Conservation (phyloP, 2,329 filamentous ascomycete genomes). For the Colletotrichum tamarilloi region DNA sequence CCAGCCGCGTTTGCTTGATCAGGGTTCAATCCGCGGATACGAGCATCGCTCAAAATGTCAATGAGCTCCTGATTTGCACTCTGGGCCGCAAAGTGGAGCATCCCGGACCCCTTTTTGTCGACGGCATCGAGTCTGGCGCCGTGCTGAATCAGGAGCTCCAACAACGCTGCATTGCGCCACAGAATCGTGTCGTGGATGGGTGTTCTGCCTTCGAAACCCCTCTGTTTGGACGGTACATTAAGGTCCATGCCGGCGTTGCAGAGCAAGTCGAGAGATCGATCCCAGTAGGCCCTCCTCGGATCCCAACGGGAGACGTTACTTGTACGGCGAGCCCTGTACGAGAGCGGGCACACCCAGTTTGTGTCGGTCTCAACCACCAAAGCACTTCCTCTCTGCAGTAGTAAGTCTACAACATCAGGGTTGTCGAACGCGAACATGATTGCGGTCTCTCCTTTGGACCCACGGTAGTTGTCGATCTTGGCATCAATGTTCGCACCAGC, state of each 20-base stretch:
- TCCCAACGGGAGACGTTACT: conserved; percentile 9
- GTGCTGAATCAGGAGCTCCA: conserved; percentile 8
- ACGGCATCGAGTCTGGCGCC: background rate
- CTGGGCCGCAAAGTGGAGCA: conserved; percentile 4
- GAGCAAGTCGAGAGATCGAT: conserved; percentile 9
- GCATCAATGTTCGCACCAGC: background rate
- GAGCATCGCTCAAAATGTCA: conserved; percentile 7
- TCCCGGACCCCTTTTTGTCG: background rate
- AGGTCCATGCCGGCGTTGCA: conserved; percentile 8
- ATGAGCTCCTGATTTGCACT: conserved; percentile 3
- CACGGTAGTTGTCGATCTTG: background rate
- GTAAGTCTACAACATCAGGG: conserved; percentile 1
- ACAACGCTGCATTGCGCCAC: conserved; percentile 6
- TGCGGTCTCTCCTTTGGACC: conserved; percentile 1
- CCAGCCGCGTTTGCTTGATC: conserved; percentile 8
- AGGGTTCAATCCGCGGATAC: background rate
- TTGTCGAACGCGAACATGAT: conserved; percentile 19
- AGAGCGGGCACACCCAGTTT: conserved; percentile 7
- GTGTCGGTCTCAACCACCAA: background rate
- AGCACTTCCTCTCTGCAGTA: background rate
- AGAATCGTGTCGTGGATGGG: conserved; percentile 13
- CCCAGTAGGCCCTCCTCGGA: conserved; percentile 4
- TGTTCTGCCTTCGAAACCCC: background rate
- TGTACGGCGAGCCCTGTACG: background rate
- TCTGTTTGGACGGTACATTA: conserved; percentile 1